A percentile compares a stretch with the other conserved stretches of the same genome.
Evolutionary conservation across 352 stramenopile genomes (phyloP).

Genomic region (Phytophthora aleatoria): DNA sequence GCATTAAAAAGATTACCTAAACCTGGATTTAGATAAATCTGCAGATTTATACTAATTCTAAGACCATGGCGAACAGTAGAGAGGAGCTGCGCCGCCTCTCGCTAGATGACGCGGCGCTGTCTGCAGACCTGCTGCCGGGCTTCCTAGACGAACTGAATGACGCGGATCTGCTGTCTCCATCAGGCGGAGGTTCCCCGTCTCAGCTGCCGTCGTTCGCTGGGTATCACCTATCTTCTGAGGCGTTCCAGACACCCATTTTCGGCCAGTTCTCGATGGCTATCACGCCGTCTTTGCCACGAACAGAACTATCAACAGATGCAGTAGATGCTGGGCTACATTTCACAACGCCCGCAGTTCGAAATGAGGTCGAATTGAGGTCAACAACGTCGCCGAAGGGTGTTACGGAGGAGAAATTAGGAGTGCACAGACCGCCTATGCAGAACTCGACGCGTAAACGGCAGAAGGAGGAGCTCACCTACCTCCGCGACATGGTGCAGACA

Average conservation of each 20-base stretch:
- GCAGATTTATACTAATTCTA: conserved; percentile 10
- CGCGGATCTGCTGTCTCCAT: conserved; percentile 20
- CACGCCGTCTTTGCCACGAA: not conserved
- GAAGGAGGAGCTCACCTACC: conserved; percentile 60
- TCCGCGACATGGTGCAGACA: conserved; percentile 47
- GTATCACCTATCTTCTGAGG: not conserved
- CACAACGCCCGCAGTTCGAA: not conserved
- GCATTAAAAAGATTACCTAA: conserved; percentile 2
- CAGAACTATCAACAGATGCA: not conserved
- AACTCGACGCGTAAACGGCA: conserved; percentile 60
- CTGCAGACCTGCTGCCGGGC: conserved; percentile 21
- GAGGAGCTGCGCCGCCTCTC: conserved; percentile 17
- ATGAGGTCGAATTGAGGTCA: conserved; percentile 9
- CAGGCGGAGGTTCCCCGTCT: not conserved
- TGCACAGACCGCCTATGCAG: conserved; percentile 35
- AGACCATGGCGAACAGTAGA: not conserved
- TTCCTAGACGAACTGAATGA: conserved; percentile 44
- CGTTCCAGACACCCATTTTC: conserved; percentile 8
- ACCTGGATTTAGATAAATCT: conserved; percentile 3
- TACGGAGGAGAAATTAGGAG: conserved; percentile 3
- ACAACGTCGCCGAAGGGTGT: not conserved
- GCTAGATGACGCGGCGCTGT: conserved; percentile 21
- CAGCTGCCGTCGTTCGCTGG: not conserved
- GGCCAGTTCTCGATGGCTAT: conserved; percentile 1
- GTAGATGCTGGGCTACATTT: not conserved